Conservation (phyloP, 352 stramenopile genomes). For the Phytophthora brassicae region DNA sequence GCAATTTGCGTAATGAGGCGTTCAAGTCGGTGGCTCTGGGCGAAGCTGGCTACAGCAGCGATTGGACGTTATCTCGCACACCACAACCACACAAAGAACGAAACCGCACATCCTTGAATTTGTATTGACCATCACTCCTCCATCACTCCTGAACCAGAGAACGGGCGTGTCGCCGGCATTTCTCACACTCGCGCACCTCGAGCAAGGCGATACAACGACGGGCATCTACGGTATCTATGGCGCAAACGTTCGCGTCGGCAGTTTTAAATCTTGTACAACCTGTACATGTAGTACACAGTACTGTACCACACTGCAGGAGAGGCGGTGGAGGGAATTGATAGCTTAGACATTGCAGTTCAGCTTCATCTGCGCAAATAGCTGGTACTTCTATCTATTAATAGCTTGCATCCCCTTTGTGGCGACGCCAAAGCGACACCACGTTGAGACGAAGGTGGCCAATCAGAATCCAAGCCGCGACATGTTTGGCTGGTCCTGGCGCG, state of each 20-base stretch:
- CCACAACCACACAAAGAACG: conserved; percentile 19
- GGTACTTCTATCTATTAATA: too few species aligned
- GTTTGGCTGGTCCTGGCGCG: conserved; percentile 7
- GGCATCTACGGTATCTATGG: background rate
- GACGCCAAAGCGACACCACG: background rate
- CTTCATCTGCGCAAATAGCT: too few species aligned
- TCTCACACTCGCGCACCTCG: conserved; percentile 31
- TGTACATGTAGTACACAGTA: too few species aligned
- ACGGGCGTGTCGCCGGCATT: conserved; percentile 11
- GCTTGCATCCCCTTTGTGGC: background rate
- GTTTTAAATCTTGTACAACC: too few species aligned
- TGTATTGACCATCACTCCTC: conserved; percentile 29
- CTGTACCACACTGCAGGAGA: too few species aligned
- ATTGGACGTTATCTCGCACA: conserved; percentile 34
- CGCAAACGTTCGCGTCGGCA: conserved; percentile 17
- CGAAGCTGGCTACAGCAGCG: conserved; percentile 21
- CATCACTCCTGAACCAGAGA: too few species aligned
- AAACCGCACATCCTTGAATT: conserved; percentile 29
- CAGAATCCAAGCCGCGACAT: conserved; percentile 17
- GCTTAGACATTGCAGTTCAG: too few species aligned
- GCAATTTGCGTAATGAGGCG: conserved; percentile 29
- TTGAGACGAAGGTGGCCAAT: conserved; percentile 18
- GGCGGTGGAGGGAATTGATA: conserved; percentile 4
- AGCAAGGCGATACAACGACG: conserved; percentile 5
- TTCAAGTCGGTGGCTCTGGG: conserved; percentile 11